Evolutionary conservation across 805 yeast species (phyloP).

Genomic region (Ogataea allantospora): DNA sequence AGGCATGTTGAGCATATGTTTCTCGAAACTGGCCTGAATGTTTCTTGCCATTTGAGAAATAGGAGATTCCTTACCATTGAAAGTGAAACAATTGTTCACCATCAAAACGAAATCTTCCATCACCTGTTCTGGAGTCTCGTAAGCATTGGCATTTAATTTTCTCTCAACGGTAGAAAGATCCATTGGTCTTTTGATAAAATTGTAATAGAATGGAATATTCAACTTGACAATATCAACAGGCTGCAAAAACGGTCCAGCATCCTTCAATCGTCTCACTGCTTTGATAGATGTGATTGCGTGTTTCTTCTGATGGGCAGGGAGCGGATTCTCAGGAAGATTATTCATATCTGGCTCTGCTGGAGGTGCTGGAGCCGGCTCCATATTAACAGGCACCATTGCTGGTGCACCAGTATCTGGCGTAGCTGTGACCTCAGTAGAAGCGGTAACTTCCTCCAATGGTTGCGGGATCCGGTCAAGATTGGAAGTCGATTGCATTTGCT

Average conservation of each 20-base stretch:
- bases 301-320: conserved; percentile 81
- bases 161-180: conserved; percentile 88
- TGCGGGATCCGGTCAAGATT: not conserved
- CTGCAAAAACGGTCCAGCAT: conserved; percentile 81
- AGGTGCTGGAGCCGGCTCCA: conserved; percentile 73
- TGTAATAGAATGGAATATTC: conserved; percentile 88
- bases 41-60: conserved; percentile 91
- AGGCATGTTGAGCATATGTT: conserved; percentile 91
- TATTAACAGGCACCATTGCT: conserved; percentile 27
- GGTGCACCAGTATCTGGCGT: conserved; percentile 23
- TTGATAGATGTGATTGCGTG: conserved; percentile 77
- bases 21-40: conserved; percentile 88
- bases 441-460: not conserved
- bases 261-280: conserved; percentile 86
- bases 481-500: not conserved
- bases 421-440: conserved; percentile 1
- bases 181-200: conserved; percentile 84
- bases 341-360: conserved; percentile 70
- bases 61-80: conserved; percentile 80
- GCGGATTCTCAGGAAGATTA: conserved; percentile 62
- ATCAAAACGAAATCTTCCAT: conserved; percentile 78
- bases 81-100: conserved; percentile 76
- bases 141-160: conserved; percentile 68
- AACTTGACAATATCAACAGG: conserved; percentile 91
- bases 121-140: conserved; percentile 66